Base-by-base conservation (phyloP, 805 yeast genomes). In the Candida saitoana region DNA sequence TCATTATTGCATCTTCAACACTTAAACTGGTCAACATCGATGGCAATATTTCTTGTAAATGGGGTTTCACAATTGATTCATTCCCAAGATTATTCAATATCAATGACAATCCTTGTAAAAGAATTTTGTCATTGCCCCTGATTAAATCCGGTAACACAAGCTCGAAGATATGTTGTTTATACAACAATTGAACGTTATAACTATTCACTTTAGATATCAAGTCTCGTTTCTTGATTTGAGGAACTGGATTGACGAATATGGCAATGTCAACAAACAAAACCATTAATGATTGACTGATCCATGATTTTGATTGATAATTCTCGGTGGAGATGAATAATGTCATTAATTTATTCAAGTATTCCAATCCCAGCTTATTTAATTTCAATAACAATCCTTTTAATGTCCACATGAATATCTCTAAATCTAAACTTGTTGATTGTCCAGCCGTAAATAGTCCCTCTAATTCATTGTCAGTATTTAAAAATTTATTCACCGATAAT, bases 161-260 rank as follows among this genome's bases (percentile, higher is more conserved):
- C 45, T 79, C 77, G 56, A 88, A 87, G 18, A 87, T 71, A 48
- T 81, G 81, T 55, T 93, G 99, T 56, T 88, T 88, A 71, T 84
- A 87, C 18, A 93, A 69, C 35, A 76, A 60, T 44, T 85, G 76
- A 15, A 84, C 75, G 45, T 81, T 78, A 42, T 84, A 71, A 47
- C 79, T 79, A 47, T 59, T 59, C 1, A 74, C 75, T n/a, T 66
- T 66, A 19, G 72, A 72, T 5, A 65, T 71, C 30, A 54, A 58
- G 49, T 56, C 70, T 12, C 48, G 47, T 31, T 52, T 50, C 24
- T 52, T 54, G 12, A 39, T 43, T 19, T 46, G 43, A n/a, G 46
- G 44, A n/a, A 46, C 57, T 24, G 62, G 73, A 52, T 77, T 79
- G 36, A 71, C 64, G 41, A 84, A 77, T 4, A 84, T 64, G 14